Conservation (phyloP, 2,329 filamentous ascomycete species). For the Monilinia aucupariae region DNA sequence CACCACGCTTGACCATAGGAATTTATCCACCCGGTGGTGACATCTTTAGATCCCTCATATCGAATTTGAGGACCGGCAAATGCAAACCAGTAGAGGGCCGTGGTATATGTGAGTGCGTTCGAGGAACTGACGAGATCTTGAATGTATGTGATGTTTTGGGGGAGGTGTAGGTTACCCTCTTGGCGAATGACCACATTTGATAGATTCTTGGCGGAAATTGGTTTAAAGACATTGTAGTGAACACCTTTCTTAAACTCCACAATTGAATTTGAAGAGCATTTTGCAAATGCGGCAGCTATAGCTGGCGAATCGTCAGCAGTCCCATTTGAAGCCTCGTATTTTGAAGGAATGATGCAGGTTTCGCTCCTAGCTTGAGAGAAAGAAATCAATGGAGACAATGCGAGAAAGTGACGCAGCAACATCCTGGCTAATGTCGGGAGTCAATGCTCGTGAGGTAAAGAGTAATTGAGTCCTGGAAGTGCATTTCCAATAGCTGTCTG, state of each 20-base stretch:
- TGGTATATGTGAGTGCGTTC: constrained; percentile 31
- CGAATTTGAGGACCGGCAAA: constrained; percentile 36
- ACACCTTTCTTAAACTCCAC: constrained; percentile 39
- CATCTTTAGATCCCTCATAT: constrained; percentile 36
- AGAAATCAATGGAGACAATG: background rate
- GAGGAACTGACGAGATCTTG: constrained; percentile 37
- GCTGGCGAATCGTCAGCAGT: constrained; percentile 39
- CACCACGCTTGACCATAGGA: constrained; percentile 44
- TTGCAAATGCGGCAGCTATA: constrained; percentile 36
- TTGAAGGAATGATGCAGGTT: constrained; percentile 18
- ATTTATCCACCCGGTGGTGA: constrained; percentile 42
- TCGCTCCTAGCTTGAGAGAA: background rate
- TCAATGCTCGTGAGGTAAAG: background rate
- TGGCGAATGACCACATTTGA: constrained; percentile 41
- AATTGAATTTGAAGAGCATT: constrained; percentile 36
- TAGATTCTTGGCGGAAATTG: constrained; percentile 38
- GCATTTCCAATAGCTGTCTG: background rate
- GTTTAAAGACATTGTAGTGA: constrained; percentile 42
- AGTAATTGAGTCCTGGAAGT: background rate
- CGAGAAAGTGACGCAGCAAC: background rate
- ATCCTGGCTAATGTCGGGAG: background rate
- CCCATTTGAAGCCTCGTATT: constrained; percentile 35
- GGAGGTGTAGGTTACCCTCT: constrained; percentile 41
- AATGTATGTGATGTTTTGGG: constrained; percentile 38
- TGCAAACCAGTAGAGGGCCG: constrained; percentile 37